Evolutionary conservation across 2,329 filamentous ascomycete species (phyloP).

Genomic region (Huntiella savannae): DNA sequence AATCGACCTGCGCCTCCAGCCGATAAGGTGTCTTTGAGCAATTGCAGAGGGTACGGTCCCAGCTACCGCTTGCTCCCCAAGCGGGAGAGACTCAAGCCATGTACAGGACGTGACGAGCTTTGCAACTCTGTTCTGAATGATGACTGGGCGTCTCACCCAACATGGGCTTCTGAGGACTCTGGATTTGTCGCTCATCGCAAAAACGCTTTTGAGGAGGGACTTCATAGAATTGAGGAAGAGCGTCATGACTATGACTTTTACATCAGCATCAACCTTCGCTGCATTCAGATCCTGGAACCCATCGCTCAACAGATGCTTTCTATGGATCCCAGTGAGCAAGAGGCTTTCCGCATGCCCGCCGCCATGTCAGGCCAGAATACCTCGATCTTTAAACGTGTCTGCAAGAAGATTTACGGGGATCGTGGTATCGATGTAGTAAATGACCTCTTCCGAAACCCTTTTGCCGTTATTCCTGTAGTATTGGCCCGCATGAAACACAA

Average conservation of each 20-base stretch:
- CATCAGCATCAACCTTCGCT: constrained; percentile 86
- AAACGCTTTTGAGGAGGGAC: constrained; percentile 82
- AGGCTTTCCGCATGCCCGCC: constrained; percentile 57
- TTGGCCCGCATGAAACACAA: constrained; percentile 85
- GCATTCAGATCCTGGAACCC: constrained; percentile 87
- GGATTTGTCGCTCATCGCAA: constrained; percentile 96
- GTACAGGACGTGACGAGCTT: constrained; percentile 84
- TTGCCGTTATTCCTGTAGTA: constrained; percentile 73
- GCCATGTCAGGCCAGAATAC: constrained; percentile 84
- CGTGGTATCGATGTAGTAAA: constrained; percentile 69
- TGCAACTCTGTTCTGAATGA: constrained; percentile 90
- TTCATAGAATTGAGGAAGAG: constrained; percentile 94
- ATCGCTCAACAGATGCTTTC: constrained; percentile 78
- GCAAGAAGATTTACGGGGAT: constrained; percentile 95
- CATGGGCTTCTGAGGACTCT: constrained; percentile 95
- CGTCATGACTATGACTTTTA: constrained; percentile 97
- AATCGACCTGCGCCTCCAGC: constrained; percentile 57
- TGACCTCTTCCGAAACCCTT: constrained; percentile 69
- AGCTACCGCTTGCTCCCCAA: constrained; percentile 88
- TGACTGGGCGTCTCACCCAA: constrained; percentile 95
- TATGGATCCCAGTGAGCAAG: constrained; percentile 53
- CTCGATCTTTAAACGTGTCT: constrained; percentile 88
- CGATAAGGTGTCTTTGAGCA: constrained; percentile 77
- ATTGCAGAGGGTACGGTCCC: constrained; percentile 86
- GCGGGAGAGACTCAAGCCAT: constrained; percentile 74